Percentiles rank a stretch among this genome's conserved stretches.
These are phyloP conservation scores for Russula virescens DNA, from an alignment of 768 basidiomycete species.

Conservation along the genomic window DNA sequence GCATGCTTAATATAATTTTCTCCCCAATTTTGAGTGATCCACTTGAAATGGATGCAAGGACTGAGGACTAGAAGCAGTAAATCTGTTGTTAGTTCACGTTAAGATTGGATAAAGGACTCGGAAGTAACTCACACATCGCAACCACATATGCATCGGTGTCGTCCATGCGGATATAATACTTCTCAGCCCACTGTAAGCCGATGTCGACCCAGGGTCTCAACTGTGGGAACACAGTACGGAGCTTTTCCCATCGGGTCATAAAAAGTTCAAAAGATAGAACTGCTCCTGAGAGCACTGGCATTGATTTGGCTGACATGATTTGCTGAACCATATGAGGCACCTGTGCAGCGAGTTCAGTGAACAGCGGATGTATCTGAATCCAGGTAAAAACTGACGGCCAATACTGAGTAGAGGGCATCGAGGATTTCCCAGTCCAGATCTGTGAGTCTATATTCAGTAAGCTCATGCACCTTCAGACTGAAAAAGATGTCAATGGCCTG, in stretches of 20 bases:
- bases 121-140: background rate
- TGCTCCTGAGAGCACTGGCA: background rate
- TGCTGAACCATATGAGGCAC: background rate
- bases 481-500: background rate
- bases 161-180: background rate
- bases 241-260: background rate
- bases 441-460: background rate
- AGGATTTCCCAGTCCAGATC: background rate
- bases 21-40: background rate
- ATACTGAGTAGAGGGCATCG: background rate
- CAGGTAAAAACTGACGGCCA: background rate
- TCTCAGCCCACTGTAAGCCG: background rate
- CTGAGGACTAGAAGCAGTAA: background rate
- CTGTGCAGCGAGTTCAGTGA: background rate
- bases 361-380: background rate
- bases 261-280: background rate
- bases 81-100: background rate
- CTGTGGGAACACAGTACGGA: background rate
- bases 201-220: background rate
- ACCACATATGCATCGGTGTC: background rate
- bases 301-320: background rate
- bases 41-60: background rate
- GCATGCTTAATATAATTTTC: background rate
- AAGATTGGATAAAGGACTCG: background rate
- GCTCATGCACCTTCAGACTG: background rate